These are phyloP conservation scores for Zygotorulaspora chibaensis DNA, from an alignment of 805 yeast genomes.

Conservation along the genomic window DNA sequence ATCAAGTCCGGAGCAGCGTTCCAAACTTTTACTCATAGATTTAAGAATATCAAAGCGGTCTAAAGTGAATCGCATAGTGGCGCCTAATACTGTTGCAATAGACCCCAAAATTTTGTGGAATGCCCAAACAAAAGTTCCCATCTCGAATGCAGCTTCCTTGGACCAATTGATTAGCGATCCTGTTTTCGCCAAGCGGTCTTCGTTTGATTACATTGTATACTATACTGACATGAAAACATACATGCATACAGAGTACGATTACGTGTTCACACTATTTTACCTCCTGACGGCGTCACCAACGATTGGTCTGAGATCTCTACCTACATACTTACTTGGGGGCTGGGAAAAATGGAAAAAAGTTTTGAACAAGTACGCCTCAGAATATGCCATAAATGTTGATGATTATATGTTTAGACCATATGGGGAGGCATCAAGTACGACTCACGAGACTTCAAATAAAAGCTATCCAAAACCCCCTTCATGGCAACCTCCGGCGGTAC, in stretches of 20 bases:
- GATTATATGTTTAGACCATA: slow-evolving; percentile 19
- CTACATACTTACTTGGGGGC: slow-evolving; percentile 42
- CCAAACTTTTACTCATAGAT: slow-evolving; percentile 37
- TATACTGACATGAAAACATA: slow-evolving; percentile 39
- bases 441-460: not conserved
- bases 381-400: slow-evolving; percentile 24
- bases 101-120: slow-evolving; percentile 39
- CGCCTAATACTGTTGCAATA: slow-evolving; percentile 37
- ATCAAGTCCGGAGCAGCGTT: slow-evolving; percentile 44
- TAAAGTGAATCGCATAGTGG: slow-evolving; percentile 36
- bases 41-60: slow-evolving; percentile 36
- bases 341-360: slow-evolving; percentile 42
- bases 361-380: slow-evolving; percentile 29
- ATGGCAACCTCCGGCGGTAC: slow-evolving; percentile 27
- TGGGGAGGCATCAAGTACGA: slow-evolving; percentile 3
- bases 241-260: slow-evolving; percentile 32
- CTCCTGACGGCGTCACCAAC: slow-evolving; percentile 26
- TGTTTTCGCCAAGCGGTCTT: slow-evolving; percentile 30
- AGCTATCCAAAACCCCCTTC: slow-evolving; percentile 12
- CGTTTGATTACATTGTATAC: slow-evolving; percentile 37
- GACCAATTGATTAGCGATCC: slow-evolving; percentile 26
- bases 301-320: slow-evolving; percentile 18
- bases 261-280: slow-evolving; percentile 31
- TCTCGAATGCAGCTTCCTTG: slow-evolving; percentile 32
- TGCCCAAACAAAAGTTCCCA: slow-evolving; percentile 25